Percentiles rank a stretch among this genome's conserved stretches.
These are phyloP conservation scores for Arabis hirsuta DNA, from an alignment of 345 rosid species.

Conservation along the genomic window DNA sequence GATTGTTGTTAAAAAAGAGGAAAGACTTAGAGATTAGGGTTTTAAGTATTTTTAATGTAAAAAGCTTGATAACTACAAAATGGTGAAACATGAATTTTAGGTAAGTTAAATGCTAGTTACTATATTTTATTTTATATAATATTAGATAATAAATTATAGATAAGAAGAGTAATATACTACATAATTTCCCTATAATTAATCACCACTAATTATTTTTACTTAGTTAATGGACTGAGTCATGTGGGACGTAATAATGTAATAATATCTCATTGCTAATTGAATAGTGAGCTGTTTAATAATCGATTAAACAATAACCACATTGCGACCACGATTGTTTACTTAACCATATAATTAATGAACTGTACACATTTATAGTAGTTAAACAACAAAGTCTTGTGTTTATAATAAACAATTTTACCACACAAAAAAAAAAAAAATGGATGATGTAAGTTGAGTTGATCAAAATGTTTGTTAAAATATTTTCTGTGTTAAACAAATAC, in stretches of 20 bases:
- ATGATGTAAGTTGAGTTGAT: conserved; percentile 45
- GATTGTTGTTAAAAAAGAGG: no score
- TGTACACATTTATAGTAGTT: conserved; percentile 25
- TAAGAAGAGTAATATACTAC: no score
- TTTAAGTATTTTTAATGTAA: no score
- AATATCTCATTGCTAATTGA: conserved; percentile 11
- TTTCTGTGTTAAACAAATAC: neutral
- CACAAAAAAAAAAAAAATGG: conserved; percentile 15
- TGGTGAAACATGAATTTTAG: no score
- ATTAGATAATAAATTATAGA: no score
- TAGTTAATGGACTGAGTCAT: conserved; percentile 8
- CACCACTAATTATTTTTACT: conserved; percentile 5
- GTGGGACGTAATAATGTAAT: conserved; percentile 29
- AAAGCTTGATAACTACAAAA: no score
- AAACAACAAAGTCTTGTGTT: conserved; percentile 19
- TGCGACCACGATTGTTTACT: conserved; percentile 44
- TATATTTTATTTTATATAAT: neutral
- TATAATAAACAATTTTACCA: neutral
- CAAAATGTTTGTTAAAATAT: conserved; percentile 35
- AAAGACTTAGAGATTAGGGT: no score
- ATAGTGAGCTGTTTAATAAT: conserved; percentile 15
- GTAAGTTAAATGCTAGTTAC: no score
- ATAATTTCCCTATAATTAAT: neutral
- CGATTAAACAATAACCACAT: conserved; percentile 42
- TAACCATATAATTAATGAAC: conserved; percentile 44